These are phyloP conservation scores for Microcera coccophila DNA, from an alignment of 2,329 filamentous ascomycete species.

Conservation along the genomic window DNA sequence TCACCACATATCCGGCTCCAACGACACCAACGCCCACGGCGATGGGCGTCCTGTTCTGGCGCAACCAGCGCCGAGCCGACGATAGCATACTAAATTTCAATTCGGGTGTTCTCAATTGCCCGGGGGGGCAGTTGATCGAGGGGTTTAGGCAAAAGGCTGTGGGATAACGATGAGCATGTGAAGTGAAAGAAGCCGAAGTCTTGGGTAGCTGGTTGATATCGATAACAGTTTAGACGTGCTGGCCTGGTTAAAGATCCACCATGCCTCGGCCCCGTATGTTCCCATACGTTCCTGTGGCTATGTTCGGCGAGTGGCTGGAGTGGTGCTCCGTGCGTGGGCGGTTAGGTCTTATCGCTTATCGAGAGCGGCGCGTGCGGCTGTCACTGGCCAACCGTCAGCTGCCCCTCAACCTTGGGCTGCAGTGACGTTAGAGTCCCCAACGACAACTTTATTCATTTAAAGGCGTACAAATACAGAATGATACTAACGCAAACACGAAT, in stretches of 20 bases:
- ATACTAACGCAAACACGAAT: slow-evolving; percentile 20
- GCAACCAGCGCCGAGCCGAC: slow-evolving; percentile 83
- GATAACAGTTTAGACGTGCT: too few relatives aligned
- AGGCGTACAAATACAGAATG: slow-evolving; percentile 12
- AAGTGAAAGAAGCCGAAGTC: background rate
- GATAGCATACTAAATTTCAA: slow-evolving; percentile 49
- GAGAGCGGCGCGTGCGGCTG: background rate
- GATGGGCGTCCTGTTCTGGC: slow-evolving; percentile 84
- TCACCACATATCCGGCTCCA: slow-evolving; percentile 85
- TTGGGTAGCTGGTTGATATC: background rate
- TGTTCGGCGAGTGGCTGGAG: too few relatives aligned
- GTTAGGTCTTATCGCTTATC: background rate
- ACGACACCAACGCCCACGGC: slow-evolving; percentile 83
- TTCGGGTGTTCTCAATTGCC: slow-evolving; percentile 13
- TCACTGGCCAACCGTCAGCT: background rate
- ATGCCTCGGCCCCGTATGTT: background rate
- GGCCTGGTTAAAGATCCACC: too few relatives aligned
- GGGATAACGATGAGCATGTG: background rate
- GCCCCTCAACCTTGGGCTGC: background rate
- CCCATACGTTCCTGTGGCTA: too few relatives aligned
- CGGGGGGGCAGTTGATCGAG: slow-evolving; percentile 11
- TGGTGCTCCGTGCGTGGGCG: background rate
- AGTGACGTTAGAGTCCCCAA: background rate
- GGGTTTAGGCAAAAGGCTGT: background rate
- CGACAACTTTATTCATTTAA: too few relatives aligned